A percentile compares a stretch with the other conserved stretches of the same genome.
These are phyloP conservation scores for Spinacia oleracea DNA, from an alignment of 179 eudicot species.

Conservation along the genomic window DNA sequence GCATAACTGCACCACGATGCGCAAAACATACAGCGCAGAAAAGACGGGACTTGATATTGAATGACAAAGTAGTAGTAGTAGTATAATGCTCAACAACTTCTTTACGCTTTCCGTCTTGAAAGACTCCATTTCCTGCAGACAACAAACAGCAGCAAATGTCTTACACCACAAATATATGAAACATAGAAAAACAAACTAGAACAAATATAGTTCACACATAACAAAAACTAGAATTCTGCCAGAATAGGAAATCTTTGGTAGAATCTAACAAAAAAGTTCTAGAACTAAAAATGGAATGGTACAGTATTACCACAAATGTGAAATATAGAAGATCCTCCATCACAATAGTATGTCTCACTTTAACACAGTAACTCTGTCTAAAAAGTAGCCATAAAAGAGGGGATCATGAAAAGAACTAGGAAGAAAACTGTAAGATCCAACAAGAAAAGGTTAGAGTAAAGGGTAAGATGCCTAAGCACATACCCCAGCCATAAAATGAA, in stretches of 20 bases:
- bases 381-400: neutral
- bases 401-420: neutral
- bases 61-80: slow-evolving; percentile 72
- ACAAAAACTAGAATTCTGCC: neutral
- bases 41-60: slow-evolving; percentile 67
- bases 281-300: neutral
- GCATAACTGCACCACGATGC: slow-evolving; percentile 53
- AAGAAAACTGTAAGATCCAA: neutral
- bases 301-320: neutral
- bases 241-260: neutral
- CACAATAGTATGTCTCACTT: neutral
- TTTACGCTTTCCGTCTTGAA: slow-evolving; percentile 63
- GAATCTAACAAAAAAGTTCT: neutral
- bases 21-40: slow-evolving; percentile 93
- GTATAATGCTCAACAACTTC: slow-evolving; percentile 92
- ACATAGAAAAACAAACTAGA: too few relatives aligned
- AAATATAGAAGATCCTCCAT: neutral
- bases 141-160: slow-evolving; percentile 28
- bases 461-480: neutral
- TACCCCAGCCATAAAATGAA: neutral
- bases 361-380: neutral
- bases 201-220: neutral
- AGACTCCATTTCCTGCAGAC: slow-evolving; percentile 88
- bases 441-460: neutral
- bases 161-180: slow-evolving; percentile 11